Percentiles rank a stretch among this genome's conserved stretches.
These are phyloP conservation scores for Periconia sp. DNA, from an alignment of 2,329 filamentous ascomycete species.

Conservation along the genomic window DNA sequence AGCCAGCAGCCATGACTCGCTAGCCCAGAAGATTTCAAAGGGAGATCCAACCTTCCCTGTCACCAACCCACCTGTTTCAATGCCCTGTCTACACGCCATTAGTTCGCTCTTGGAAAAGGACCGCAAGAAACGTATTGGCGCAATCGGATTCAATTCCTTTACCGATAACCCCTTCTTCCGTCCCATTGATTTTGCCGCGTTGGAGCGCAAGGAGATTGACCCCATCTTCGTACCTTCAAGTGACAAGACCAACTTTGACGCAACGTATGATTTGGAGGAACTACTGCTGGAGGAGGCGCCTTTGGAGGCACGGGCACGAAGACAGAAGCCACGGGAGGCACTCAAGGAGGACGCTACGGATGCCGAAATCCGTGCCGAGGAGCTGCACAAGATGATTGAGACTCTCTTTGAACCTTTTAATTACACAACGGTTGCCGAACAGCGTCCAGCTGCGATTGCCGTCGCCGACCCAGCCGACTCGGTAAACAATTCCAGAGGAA, in stretches of 20 bases:
- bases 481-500: slow-evolving; percentile 30
- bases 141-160: slow-evolving; percentile 79
- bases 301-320: slow-evolving; percentile 84
- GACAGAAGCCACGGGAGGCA: slow-evolving; percentile 90
- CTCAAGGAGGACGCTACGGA: slow-evolving; percentile 93
- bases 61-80: slow-evolving; percentile 85
- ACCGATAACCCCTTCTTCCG: slow-evolving; percentile 88
- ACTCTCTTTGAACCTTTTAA: slow-evolving; percentile 93
- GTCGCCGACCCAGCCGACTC: slow-evolving; percentile 34
- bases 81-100: slow-evolving; percentile 87
- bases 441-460: slow-evolving; percentile 53
- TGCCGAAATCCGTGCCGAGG: slow-evolving; percentile 92
- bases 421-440: slow-evolving; percentile 81
- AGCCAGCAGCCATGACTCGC: slow-evolving; percentile 77
- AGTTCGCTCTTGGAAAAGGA: slow-evolving; percentile 80
- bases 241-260: slow-evolving; percentile 98
- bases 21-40: slow-evolving; percentile 79
- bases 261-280: slow-evolving; percentile 96
- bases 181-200: slow-evolving; percentile 76
- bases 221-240: slow-evolving; percentile 92
- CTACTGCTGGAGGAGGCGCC: slow-evolving; percentile 91
- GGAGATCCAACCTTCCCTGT: slow-evolving; percentile 86
- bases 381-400: slow-evolving; percentile 92
- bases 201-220: slow-evolving; percentile 85
- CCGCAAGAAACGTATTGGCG: slow-evolving; percentile 78